Evolutionary conservation across 179 eudicot species (phyloP), one percentile per base, ranked within the genome.

Genomic region (Patellifolia procumbens): DNA sequence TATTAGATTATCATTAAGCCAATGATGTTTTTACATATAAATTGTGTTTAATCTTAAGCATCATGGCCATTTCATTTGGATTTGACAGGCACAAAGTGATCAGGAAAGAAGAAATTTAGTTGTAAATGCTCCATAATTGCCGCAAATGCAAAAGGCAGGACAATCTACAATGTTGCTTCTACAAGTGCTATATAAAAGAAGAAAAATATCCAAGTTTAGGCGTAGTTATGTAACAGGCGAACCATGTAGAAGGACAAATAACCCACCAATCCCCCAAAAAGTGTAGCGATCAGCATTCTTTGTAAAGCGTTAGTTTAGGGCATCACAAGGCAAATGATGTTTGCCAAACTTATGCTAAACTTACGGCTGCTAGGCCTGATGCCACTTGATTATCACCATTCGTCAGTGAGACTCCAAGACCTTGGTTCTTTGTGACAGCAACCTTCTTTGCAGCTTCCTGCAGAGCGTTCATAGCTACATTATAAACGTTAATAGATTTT

Each of bases 361-460:
- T 75, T 74, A 92, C 97, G 79, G 59, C 66, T 46, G 92, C 84
- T 71, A 78, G 81, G 66, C 68, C 58, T 32, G 85, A 69, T 39
- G 79, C 55, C 34, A 58, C 71, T 70, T 72, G 82, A 80, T 76
- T 81, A 67, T 82, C 80, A 76, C 89, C 90, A 84, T 82, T 82
- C 13, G 76, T 76, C 72, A 76, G 64, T 65, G 56, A 76, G 61
- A 80, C 34, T 56, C 69, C 88, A 78, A 73, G 68, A 43, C 68
- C 87, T 79, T 75, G 86, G 72, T 79, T 86, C 89, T 90, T 93
- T 42, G 83, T 84, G 75, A 85, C 79, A 78, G 84, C 78, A 74
- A 87, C 80, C 80, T 82, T 78, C 37, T 77, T 85, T 28, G 80
- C 64, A 55, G 89, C 88, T 78, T 83, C 84, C 68, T 75, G 39